Evolutionary conservation across 148 eudicot genomes (phyloP), one percentile per base, ranked within the genome.

Genomic region (Fagopyrum esculentum): DNA sequence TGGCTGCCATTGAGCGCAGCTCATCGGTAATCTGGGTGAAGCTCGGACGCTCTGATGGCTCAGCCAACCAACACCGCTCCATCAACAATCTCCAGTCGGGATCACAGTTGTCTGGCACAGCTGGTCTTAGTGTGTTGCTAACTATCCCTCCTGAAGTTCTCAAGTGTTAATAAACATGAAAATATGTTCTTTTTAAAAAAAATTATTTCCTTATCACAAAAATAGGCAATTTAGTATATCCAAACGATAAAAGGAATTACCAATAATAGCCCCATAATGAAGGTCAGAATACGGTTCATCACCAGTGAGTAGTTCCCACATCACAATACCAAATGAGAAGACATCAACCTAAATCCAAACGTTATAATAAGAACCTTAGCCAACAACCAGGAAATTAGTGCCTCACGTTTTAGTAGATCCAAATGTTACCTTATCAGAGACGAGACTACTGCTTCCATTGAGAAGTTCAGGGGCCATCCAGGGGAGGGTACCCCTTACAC

Each of bases 381-480:
- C 26, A 10, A 49, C 17, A 73, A 6, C 46, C 60, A 55, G 15
- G 60, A 55, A 15, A 35, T 35, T 35, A 35, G 40, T 1, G 17
- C 15, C 15, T 22, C 9, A 6, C 29, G 1, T 9, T 22, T 57
- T 57, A 16, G 2, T 19, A 6, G 6, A 56, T 6, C 40, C 22
- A 45, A 73, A 22, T 15, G 57, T 44, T 22, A 91, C 98, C 97
- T 93, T 91, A 64, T 93, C 97, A 17, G 98, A 93, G 63, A 93
- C 98, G 10, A 88, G 89, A 85, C 91, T 91, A 69, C 94, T 89
- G 81, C 94, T 89, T 69, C 97, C 98, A 76, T 91, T 91, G 72
- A 93, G 84, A 80, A 93, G 94, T 87, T 93, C 97, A 2, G 97
- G 98, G 30, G 98, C 97, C 98, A 93, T 91, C 98, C 98, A 93